Base-by-base conservation (phyloP, 352 stramenopile species). In the Pilasporangium apinafurcum region DNA sequence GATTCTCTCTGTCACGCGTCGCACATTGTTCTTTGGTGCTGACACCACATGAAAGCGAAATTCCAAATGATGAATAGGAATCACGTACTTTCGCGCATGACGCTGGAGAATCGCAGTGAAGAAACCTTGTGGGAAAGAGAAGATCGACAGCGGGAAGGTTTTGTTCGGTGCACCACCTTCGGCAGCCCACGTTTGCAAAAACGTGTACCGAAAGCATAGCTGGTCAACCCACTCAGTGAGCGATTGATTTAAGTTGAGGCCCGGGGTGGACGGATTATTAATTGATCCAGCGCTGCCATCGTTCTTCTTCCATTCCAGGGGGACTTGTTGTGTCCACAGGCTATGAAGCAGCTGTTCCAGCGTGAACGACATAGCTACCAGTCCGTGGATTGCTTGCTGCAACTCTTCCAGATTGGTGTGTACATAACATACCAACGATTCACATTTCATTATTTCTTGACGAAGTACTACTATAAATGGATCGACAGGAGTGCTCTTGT, bases 101-200 rank as follows among this genome's bases (percentile, higher is more conserved):
- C 73, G 71, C 59, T 93, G 81, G 12, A 90, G 37, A 44, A 86
- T 68, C 17, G 69, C 80, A 3, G 81, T 93, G 39, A 93, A 85
- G 30, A 93, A 68, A 0, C 76, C 77, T 20, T 91, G 76, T 0
- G 81, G 76, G 22, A 87, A 93, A 26, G 58, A 71, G 31, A 93
- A 89, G 6, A 81, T 60, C 4, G 80, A 63, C 13, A 92, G 44
- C 4, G 72, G 76, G 29, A 81, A 88, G 12, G 61, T 56, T 27
- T 54, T 54, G 41, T 62, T 47, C 20, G 26, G 35, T 8, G 48
- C 55, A 26, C 44, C 17, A 18, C 68, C 68, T 14, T 54, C 36
- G 1, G 35, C 14, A 8, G 48, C 47, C 81, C 81, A 93, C 10
- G 56, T 32, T 26, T 73, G 53, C 5, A 92, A 59, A 44, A 90